These are phyloP conservation scores for Litsea cubeba DNA, from an alignment of 164 flowering plant species.

Conservation along the genomic window DNA sequence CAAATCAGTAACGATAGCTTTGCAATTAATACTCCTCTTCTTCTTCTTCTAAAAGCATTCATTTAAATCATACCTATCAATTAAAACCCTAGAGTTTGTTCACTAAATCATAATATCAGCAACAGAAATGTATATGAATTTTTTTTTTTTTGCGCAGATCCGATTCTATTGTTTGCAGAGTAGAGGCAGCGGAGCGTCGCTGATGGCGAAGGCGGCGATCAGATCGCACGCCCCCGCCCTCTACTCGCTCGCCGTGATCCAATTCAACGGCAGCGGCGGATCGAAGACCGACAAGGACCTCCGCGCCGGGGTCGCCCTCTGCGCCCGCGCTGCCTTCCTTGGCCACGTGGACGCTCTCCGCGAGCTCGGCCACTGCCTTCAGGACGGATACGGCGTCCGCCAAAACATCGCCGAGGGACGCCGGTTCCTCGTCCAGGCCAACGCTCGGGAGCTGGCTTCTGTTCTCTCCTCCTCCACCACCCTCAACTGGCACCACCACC, in stretches of 20 bases:
- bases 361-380: conserved; percentile 80
- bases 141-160: conserved; percentile 37
- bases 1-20: no score
- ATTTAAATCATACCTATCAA: no score
- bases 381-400: conserved; percentile 80
- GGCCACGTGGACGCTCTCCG: conserved; percentile 82
- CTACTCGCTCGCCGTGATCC: conserved; percentile 79
- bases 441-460: conserved; percentile 52
- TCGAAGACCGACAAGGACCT: conserved; percentile 62
- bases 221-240: conserved; percentile 63
- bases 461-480: conserved; percentile 28
- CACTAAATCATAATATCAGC: no score
- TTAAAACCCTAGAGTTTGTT: no score
- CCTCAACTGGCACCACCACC: not conserved
- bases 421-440: conserved; percentile 60
- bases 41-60: no score
- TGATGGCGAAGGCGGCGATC: conserved; percentile 47
- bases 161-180: conserved; percentile 61
- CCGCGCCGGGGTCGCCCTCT: conserved; percentile 71
- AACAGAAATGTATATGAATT: no score
- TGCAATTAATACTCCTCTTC: no score
- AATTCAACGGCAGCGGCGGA: conserved; percentile 88
- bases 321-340: conserved; percentile 67
- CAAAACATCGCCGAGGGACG: conserved; percentile 61
- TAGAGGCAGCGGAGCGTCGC: conserved; percentile 61